Conservation (phyloP, 139 green algal genomes). For the Chlorella sp. region DNA sequence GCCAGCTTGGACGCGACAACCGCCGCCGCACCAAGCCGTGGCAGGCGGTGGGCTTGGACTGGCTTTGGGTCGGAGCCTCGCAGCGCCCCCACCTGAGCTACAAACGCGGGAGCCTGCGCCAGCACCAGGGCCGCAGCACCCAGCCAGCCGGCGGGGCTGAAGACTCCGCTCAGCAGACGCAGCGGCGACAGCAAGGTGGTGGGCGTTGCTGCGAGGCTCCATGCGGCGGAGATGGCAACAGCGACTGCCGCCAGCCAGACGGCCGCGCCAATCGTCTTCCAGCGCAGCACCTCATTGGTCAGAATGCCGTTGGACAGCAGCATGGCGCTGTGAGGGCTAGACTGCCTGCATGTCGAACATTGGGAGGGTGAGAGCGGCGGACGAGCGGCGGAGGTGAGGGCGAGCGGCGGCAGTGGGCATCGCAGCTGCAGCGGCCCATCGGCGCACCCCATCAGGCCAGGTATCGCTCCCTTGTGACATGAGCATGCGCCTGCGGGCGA, state of each 20-base stretch:
- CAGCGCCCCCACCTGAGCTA: background rate
- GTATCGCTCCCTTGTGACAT: no score
- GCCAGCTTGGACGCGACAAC: background rate
- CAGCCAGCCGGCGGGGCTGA: constrained; percentile 10
- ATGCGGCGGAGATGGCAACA: background rate
- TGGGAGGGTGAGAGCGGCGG: no score
- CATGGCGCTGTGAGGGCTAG: background rate
- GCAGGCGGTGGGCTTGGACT: background rate
- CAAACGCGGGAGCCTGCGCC: constrained; percentile 19
- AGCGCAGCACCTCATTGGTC: constrained; percentile 28
- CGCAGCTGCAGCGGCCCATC: no score
- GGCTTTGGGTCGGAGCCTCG: background rate
- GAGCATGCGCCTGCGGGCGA: no score
- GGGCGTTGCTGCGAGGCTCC: background rate
- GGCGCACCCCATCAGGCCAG: no score
- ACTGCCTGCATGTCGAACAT: no score
- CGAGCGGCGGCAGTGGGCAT: no score
- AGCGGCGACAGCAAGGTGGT: background rate
- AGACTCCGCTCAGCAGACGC: background rate
- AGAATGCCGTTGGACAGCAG: background rate
- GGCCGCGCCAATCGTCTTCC: constrained; percentile 21
- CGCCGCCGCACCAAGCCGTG: background rate
- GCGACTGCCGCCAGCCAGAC: constrained; percentile 11
- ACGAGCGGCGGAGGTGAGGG: no score
- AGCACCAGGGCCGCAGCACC: background rate